Evolutionary conservation across 2,329 filamentous ascomycete genomes (phyloP).

Genomic region (Aureobasidium subglaciale): DNA sequence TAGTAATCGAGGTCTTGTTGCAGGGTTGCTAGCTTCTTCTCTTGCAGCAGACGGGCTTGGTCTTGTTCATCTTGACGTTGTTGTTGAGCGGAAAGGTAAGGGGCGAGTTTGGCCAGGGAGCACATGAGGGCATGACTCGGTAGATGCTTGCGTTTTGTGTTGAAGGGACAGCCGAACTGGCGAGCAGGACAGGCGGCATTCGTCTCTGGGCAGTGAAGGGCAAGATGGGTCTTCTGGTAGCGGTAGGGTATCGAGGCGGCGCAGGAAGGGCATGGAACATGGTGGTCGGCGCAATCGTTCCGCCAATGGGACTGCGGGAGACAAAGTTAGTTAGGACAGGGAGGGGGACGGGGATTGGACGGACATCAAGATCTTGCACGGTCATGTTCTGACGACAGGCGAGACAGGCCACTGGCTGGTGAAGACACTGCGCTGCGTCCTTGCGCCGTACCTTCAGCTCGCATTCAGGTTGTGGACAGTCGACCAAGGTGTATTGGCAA

Average conservation of each 20-base stretch:
- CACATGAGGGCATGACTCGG: constrained; percentile 36
- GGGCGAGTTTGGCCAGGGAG: constrained; percentile 41
- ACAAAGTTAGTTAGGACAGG: background rate
- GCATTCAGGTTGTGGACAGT: constrained; percentile 46
- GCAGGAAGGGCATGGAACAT: constrained; percentile 38
- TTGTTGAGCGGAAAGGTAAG: constrained; percentile 37
- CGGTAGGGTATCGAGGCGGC: constrained; percentile 34
- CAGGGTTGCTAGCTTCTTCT: constrained; percentile 38
- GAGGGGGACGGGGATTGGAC: background rate
- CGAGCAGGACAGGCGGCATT: constrained; percentile 38
- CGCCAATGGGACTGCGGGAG: constrained; percentile 25
- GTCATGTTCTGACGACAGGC: constrained; percentile 47
- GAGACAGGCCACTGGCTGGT: constrained; percentile 46
- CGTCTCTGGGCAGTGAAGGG: constrained; percentile 35
- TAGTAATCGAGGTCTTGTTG: constrained; percentile 33
- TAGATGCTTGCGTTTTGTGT: constrained; percentile 33
- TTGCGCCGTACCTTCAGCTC: constrained; percentile 47
- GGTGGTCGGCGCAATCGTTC: constrained; percentile 44
- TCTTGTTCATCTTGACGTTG: constrained; percentile 39
- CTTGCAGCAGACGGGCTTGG: constrained; percentile 35
- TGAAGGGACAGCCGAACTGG: constrained; percentile 37
- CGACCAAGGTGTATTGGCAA: constrained; percentile 48
- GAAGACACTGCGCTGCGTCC: constrained; percentile 48
- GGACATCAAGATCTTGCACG: constrained; percentile 47
- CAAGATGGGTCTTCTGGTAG: constrained; percentile 35